Conservation (phyloP, 2,329 filamentous ascomycete genomes). For the Monascus ruber region DNA sequence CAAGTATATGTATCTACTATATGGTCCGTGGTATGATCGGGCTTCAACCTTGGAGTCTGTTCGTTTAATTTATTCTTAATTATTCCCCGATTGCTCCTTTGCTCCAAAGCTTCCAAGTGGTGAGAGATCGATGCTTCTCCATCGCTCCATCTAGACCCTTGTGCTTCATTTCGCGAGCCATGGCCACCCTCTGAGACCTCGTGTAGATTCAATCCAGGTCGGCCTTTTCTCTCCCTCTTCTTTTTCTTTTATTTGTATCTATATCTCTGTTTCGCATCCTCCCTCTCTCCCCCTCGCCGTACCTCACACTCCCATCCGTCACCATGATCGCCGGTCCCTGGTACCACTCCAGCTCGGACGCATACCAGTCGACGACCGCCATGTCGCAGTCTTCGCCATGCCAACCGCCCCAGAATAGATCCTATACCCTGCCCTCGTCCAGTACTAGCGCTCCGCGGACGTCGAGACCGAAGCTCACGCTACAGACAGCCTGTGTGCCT, state of each 20-base stretch:
- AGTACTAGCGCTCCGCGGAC: background rate
- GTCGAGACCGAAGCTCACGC: conserved; percentile 47
- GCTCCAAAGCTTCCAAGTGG: too few species aligned
- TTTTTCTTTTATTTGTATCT: conserved; percentile 1
- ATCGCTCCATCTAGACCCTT: too few species aligned
- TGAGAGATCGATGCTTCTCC: too few species aligned
- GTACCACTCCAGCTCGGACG: too few species aligned
- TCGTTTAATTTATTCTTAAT: too few species aligned
- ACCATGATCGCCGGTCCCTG: background rate
- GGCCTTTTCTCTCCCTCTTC: conserved; percentile 9
- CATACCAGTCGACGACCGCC: background rate
- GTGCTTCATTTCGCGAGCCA: conserved; percentile 1
- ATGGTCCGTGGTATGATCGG: too few species aligned
- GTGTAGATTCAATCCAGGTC: conserved; percentile 5
- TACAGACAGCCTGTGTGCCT: conserved; percentile 44
- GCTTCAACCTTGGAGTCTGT: too few species aligned
- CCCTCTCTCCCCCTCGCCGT: conserved; percentile 10
- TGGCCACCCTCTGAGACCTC: background rate
- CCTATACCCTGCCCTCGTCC: background rate
- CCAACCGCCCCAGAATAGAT: background rate
- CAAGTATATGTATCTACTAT: too few species aligned
- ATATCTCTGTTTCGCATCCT: conserved; percentile 4
- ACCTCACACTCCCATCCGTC: conserved; percentile 5
- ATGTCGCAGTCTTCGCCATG: background rate
- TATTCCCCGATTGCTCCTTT: too few species aligned